Conservation (phyloP, 2,329 filamentous ascomycete species). For the Septoria linicola region DNA sequence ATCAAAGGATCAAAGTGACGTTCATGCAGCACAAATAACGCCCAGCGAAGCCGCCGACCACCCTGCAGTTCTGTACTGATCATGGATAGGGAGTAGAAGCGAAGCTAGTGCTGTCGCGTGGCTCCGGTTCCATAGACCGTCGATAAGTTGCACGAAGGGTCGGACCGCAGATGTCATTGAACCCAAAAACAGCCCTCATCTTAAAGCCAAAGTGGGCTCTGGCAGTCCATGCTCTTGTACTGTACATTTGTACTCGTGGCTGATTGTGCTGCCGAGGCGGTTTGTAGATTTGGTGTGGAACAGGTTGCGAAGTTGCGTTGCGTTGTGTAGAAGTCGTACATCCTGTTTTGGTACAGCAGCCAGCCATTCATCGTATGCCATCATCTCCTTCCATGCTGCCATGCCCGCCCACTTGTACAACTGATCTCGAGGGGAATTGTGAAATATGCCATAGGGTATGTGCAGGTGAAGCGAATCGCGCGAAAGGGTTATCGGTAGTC, state of each 20-base stretch:
- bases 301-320: conserved; percentile 9
- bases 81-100: conserved; percentile 8
- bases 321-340: conserved; percentile 9
- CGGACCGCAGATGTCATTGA: conserved; percentile 15
- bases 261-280: conserved; percentile 1
- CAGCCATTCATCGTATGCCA: conserved; percentile 6
- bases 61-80: conserved; percentile 3
- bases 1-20: conserved; percentile 6
- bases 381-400: conserved; percentile 15
- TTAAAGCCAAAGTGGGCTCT: conserved; percentile 1
- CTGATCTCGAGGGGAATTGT: conserved; percentile 6
- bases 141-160: conserved; percentile 14
- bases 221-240: conserved; percentile 8
- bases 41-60: conserved; percentile 11
- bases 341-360: conserved; percentile 15
- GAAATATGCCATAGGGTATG: conserved; percentile 9
- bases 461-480: conserved; percentile 12
- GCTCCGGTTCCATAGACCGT: conserved; percentile 13
- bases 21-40: conserved; percentile 6
- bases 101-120: conserved; percentile 17
- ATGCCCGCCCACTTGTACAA: conserved; percentile 17
- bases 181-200: conserved; percentile 17
- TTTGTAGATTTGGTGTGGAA: conserved; percentile 2
- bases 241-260: conserved; percentile 7
- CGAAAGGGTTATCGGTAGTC: conserved; percentile 52